Base-by-base conservation (phyloP, 257 asterid genomes). In the Capsicum baccatum region DNA sequence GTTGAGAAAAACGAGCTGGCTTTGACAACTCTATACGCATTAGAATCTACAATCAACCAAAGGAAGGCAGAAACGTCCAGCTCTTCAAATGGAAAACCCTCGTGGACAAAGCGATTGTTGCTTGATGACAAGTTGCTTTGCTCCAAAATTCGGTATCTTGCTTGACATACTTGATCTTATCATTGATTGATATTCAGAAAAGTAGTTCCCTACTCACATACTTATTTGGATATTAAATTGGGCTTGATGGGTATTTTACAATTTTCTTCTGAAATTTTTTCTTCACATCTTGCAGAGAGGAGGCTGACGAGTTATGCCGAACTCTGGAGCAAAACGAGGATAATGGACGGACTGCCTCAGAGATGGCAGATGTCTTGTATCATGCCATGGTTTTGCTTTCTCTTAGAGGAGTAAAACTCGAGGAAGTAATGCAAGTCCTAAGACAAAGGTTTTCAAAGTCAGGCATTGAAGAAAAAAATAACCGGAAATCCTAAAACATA, bases 271-370 rank as follows among this genome's bases (percentile, higher is more conserved):
- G 50, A 48, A 8, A 11, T 3, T 19, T 60, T 0, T 62, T 52
- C 47, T 33, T 83, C 68, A 68, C 37, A 9, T 39, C 74, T 47
- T 80, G 17, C 47, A 96, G 98, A 88, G 99, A 96, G 79, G 99
- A 96, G 85, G 99, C 99, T 0, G 95, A 96, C 76, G 99, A 96
- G 89, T 85, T 94, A 52, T 94, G 98, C 87, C 88, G 90, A 82
- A 92, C 99, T 5, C 78, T 92, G 44, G 98, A 96, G 88, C 93
- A 92, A 57, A 92, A 92, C 1, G 98, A 96, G 90, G 99, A 88
- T 17, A 86, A 50, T 50, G 83, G 90, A 14, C 86, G 98, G 83
- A 90, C 94, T 66, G 94, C 92, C 47, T 92, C 97, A 0, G 98
- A 96, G 84, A 93, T 94, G 95, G 98, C 94, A 1, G 98, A 96